Evolutionary conservation across 2,329 filamentous ascomycete genomes (phyloP), one percentile per base, ranked within the genome.

Genomic region (Colletotrichum tropicale): DNA sequence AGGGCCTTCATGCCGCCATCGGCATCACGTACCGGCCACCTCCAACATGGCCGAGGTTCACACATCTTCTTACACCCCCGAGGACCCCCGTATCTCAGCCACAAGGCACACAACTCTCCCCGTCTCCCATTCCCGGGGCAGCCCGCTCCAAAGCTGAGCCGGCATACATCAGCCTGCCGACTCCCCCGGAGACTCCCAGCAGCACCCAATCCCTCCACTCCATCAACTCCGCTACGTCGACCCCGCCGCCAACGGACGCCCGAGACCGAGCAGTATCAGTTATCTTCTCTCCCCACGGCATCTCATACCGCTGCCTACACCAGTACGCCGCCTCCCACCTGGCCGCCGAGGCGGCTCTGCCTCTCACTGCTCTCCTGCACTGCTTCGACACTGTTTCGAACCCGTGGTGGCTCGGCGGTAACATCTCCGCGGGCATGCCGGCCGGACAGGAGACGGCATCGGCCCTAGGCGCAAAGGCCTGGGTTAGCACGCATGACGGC

Each of bases 21-120:
- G 93, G 91, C 16, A 93, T 95, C 78, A 95, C 93, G 2, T 95
- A 95, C 81, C 89, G 90, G 21, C 89, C 93, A 24, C 91, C 93
- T 1, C 79, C 83, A 13, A 81, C 80, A 4, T 75, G 75, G 15
- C 77, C 75, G 3, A 78, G 76, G 38, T 80, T 80, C 34, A 67
- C 70, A 36, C 66, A 67, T 21, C 67, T 70, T 9, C 24, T 67
- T 10, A 76, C 76, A 38, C 70, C 77, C 7, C 70, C 76, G 6
- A 36, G 32, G 28, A 77, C 74, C 8, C 76, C 85, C 81, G 60
- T 84, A 81, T 36, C 58, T 60, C 77, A 61, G 74, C 43, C 69
- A n/a, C 24, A 78, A 55, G 66, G 48, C 9, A 72, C 61, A 34
- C 71, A 66, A 34, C 68, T 66, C 52, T 70, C 64, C 64, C 58